Base-by-base conservation (phyloP, 2,329 filamentous ascomycete species). In the Claviceps sp. region DNA sequence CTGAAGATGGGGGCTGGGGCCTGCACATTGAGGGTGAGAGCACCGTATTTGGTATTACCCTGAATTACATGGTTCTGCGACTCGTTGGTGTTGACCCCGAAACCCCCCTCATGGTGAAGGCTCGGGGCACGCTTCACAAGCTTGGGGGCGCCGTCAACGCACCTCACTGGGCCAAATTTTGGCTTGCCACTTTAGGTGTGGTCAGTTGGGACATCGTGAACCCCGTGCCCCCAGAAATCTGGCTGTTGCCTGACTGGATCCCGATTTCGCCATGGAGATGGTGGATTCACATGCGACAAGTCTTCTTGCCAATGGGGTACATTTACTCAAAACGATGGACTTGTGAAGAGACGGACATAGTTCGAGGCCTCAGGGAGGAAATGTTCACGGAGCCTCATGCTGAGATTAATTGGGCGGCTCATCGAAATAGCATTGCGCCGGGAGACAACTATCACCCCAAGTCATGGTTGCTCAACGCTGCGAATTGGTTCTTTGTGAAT, bases 231-330 rank as follows among this genome's bases (percentile, higher is more conserved):
- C 87, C 93, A 0, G 93, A 98, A 70, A 67, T 97, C 45, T 98
- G 93, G 93, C 74, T 95, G 42, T 71, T 96, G 3, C 90, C 90
- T 0, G 87, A 95, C 65, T 95, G 89, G 89, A 77, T 89, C 3
- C 90, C 90, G 1, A 77, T 95, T 62, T 82, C 89, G 5, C 91
- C 91, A 0, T 95, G 89, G 89, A 76, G 89, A 58, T 96, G 91
- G 90, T 96, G 90, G 91, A 87, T 97, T 61, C 93, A 98, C 61
- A 96, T 96, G 67, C 88, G 93, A n/a, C 82, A 87, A 68, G 90
- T 98, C n/a, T 95, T 91, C 62, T 66, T 95, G 48, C 85, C 90
- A 5, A 96, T 97, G 89, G 82, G 85, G 0, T 96, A 86, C 63
- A 68, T 97, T 43, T 95, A 86, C 72, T 95, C 89, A 0, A 89